Evolutionary conservation across 305 asterid species (phyloP).

Genomic region (Andrographis paniculata): DNA sequence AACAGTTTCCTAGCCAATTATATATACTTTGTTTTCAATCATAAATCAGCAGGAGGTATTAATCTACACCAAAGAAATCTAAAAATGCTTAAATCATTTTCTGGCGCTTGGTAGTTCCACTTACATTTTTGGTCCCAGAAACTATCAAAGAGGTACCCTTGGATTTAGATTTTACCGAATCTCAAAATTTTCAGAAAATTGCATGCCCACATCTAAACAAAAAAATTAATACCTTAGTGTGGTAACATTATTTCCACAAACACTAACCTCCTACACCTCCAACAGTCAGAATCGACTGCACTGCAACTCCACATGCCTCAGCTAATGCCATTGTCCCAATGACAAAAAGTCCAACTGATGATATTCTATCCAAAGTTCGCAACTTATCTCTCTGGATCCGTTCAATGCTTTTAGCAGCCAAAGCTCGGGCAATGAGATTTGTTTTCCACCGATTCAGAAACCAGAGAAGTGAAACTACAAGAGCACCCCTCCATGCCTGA

Average conservation of each 20-base stretch:
- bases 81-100: too few species aligned
- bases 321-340: slow-evolving; percentile 80
- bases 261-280: slow-evolving; percentile 94
- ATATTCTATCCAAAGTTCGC: slow-evolving; percentile 54
- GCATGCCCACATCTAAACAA: too few species aligned
- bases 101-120: too few species aligned
- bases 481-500: slow-evolving; percentile 76
- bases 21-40: too few species aligned
- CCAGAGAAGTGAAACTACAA: slow-evolving; percentile 73
- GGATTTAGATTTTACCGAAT: too few species aligned
- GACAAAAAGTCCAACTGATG: slow-evolving; percentile 71
- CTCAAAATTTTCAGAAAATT: too few species aligned
- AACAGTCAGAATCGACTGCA: slow-evolving; percentile 81
- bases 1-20: not conserved
- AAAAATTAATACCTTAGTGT: not conserved
- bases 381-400: slow-evolving; percentile 47
- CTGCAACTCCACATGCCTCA: slow-evolving; percentile 89
- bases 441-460: slow-evolving; percentile 84
- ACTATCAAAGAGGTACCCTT: too few species aligned
- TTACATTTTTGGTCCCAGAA: not conserved
- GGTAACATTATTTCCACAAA: not conserved
- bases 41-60: not conserved
- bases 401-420: slow-evolving; percentile 41
- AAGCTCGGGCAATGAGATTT: slow-evolving; percentile 54
- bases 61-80: not conserved